Evolutionary conservation across 805 yeast genomes (phyloP).

Genomic region (Lipomyces yamadae): DNA sequence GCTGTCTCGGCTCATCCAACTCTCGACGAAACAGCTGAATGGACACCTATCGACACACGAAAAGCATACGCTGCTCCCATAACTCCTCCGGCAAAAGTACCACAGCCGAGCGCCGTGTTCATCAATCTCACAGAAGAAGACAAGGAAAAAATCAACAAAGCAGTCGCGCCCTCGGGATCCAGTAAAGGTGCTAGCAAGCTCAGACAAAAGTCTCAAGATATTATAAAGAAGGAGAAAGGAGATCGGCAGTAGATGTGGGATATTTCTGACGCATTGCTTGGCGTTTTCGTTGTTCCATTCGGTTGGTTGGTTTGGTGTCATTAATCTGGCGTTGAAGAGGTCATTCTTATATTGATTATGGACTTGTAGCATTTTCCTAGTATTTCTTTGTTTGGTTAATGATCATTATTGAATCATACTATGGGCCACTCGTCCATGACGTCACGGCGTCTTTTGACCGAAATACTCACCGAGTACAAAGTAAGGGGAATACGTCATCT

Average conservation of each 20-base stretch:
- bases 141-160: slow-evolving; percentile 13
- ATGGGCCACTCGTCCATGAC: too few relatives aligned
- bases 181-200: neutral
- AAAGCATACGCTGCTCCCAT: neutral
- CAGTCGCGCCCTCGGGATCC: slow-evolving; percentile 19
- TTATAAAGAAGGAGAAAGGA: neutral
- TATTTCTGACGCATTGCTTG: neutral
- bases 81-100: neutral
- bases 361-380: too few relatives aligned
- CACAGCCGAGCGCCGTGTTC: neutral
- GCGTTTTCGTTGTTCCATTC: neutral
- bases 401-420: too few relatives aligned
- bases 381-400: too few relatives aligned
- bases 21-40: neutral
- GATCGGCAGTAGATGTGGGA: neutral
- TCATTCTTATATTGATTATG: too few relatives aligned
- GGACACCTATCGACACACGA: neutral
- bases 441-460: too few relatives aligned
- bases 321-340: neutral
- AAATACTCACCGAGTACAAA: too few relatives aligned
- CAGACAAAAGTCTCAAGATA: slow-evolving; percentile 9
- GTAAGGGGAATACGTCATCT: too few relatives aligned
- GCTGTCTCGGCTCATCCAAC: neutral
- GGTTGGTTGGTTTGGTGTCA: neutral
- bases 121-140: slow-evolving; percentile 13